Evolutionary conservation across 768 basidiomycete genomes (phyloP).

Genomic region (Suillus decipiens): DNA sequence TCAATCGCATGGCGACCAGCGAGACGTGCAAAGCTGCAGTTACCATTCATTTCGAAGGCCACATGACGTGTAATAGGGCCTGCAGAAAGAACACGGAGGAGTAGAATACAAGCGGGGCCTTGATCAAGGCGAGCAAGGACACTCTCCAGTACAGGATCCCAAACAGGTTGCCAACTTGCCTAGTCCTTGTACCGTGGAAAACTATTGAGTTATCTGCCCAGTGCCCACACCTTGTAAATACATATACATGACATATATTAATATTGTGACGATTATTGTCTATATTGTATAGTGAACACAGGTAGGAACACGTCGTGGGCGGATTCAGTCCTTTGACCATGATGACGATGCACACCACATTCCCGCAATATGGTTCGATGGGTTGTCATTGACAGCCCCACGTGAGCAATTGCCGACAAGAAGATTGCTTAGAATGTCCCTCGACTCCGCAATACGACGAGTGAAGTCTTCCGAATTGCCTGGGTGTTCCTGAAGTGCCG

Average conservation of each 20-base stretch:
- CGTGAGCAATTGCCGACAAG: not conserved
- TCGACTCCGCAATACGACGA: not conserved
- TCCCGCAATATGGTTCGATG: not conserved
- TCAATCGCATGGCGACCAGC: conserved; percentile 62
- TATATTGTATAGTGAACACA: too few species aligned
- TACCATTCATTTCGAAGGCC: conserved; percentile 98
- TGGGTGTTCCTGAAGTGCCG: conserved; percentile 14
- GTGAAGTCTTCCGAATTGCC: not conserved
- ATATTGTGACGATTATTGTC: too few species aligned
- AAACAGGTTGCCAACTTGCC: too few species aligned
- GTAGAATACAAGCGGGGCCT: conserved; percentile 36
- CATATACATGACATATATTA: too few species aligned
- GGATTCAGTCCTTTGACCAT: too few species aligned
- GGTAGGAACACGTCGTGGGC: too few species aligned
- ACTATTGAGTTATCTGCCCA: too few species aligned
- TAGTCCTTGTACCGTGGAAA: too few species aligned
- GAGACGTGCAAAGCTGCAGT: conserved; percentile 83
- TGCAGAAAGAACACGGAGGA: conserved; percentile 69
- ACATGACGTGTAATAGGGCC: conserved; percentile 91
- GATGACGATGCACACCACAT: not conserved
- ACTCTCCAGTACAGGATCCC: conserved; percentile 1
- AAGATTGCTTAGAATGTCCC: not conserved
- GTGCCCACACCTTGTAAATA: too few species aligned
- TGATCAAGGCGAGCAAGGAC: conserved; percentile 19
- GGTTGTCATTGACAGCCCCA: not conserved